phyloP scores from a whole-genome alignment of 495 filamentous ascomycete genomes.

The Usnea hakonensis region DNA sequence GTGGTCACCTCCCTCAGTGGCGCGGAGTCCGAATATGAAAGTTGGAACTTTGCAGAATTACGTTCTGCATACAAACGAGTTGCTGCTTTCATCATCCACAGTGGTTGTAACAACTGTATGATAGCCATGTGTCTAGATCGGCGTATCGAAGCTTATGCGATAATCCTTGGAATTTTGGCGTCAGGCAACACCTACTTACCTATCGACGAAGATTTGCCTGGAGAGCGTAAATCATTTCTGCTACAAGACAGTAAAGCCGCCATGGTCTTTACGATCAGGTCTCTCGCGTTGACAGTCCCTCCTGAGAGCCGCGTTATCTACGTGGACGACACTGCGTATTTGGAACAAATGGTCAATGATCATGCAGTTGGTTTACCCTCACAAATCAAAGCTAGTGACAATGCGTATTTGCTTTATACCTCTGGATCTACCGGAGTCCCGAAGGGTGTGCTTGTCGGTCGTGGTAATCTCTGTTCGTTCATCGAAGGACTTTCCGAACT shows the following conservation, averaged over 20 bases:
- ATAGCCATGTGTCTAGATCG: slow-evolving; percentile 41
- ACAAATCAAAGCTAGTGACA: slow-evolving; percentile 6
- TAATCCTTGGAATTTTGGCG: slow-evolving; percentile 40
- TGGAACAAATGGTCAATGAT: slow-evolving; percentile 19
- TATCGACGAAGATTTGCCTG: slow-evolving; percentile 39
- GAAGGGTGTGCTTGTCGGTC: slow-evolving; percentile 38
- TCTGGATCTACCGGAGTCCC: slow-evolving; percentile 42
- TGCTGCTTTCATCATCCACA: slow-evolving; percentile 32
- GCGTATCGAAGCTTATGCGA: slow-evolving; percentile 35
- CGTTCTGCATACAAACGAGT: slow-evolving; percentile 35
- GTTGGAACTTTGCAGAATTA: slow-evolving; percentile 34
- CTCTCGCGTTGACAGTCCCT: slow-evolving; percentile 25
- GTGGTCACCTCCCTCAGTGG: slow-evolving; percentile 30
- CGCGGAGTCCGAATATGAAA: slow-evolving; percentile 29
- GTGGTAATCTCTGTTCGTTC: slow-evolving; percentile 41
- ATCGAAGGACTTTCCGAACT: slow-evolving; percentile 34
- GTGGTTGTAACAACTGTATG: slow-evolving; percentile 30
- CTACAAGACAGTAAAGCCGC: slow-evolving; percentile 33
- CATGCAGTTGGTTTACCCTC: slow-evolving; percentile 21
- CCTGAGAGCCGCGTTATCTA: slow-evolving; percentile 21
- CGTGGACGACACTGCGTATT: slow-evolving; percentile 31
- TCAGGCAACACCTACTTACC: slow-evolving; percentile 74
- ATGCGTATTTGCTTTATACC: slow-evolving; percentile 38
- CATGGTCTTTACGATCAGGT: slow-evolving; percentile 28
- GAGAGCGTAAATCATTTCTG: slow-evolving; percentile 39